phyloP scores from a whole-genome alignment of 352 stramenopile species.

The Phytophthora multivora region DNA sequence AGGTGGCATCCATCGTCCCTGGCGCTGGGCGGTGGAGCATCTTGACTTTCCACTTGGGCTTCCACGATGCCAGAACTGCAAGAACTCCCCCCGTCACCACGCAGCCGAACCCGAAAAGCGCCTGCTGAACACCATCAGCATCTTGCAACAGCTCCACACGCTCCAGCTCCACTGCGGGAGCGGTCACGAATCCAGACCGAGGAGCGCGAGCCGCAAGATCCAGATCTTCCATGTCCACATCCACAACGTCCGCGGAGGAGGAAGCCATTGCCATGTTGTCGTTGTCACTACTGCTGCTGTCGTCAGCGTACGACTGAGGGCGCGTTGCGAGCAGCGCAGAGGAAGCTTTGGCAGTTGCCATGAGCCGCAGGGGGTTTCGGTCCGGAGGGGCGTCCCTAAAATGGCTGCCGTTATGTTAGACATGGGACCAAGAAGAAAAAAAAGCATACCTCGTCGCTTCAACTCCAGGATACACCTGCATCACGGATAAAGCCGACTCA shows the following conservation, averaged over 20 bases:
- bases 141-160: slow-evolving; percentile 43
- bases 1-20: slow-evolving; percentile 49
- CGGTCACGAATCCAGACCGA: slow-evolving; percentile 37
- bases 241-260: slow-evolving; percentile 6
- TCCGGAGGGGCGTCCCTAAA: slow-evolving; percentile 22
- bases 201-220: slow-evolving; percentile 29
- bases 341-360: slow-evolving; percentile 18
- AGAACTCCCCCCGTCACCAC: slow-evolving; percentile 49
- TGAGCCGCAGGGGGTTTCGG: slow-evolving; percentile 27
- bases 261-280: slow-evolving; percentile 11
- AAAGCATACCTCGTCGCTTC: slow-evolving; percentile 3
- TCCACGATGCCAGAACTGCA: slow-evolving; percentile 51
- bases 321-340: slow-evolving; percentile 18
- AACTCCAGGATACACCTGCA: slow-evolving; percentile 2
- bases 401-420: slow-evolving; percentile 25
- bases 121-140: slow-evolving; percentile 37
- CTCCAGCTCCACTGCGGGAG: slow-evolving; percentile 42
- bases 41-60: slow-evolving; percentile 61
- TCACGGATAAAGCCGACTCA: slow-evolving; percentile 5
- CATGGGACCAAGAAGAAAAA: not conserved
- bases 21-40: slow-evolving; percentile 52
- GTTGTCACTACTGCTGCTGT: slow-evolving; percentile 15
- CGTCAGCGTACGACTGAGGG: slow-evolving; percentile 17
- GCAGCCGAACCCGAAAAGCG: slow-evolving; percentile 48
- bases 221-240: slow-evolving; percentile 33